Evolutionary conservation across 2,329 filamentous ascomycete species (phyloP), one percentile per base, ranked within the genome.

Genomic region (Fusarium brevicatenulatum): DNA sequence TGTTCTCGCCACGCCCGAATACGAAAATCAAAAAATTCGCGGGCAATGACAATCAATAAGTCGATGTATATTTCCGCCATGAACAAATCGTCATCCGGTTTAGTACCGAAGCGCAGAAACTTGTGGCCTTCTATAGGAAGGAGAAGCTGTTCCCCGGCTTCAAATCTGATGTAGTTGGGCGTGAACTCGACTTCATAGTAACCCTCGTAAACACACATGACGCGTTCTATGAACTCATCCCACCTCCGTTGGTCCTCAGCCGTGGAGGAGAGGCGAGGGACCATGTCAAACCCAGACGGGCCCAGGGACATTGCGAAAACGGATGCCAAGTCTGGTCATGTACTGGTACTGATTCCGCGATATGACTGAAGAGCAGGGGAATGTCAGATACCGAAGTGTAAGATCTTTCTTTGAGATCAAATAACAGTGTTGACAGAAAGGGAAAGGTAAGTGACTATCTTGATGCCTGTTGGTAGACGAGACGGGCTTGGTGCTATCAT

Each of bases 51-150:
- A 6, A 1, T 4, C 9, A 47, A 7, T 21, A 25, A 0, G 44
- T 9, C 5, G 28, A 49, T 30, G 21, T 6, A 18, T 21, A 0
- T 0, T 4, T 30, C 28, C 10, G 16, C 9, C 1, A 0, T 12
- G n/a, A 1, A 10, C 43, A 1, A 19, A n/a, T 49, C 4, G 5
- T 6, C 5, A 49, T 49, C 2, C 19, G 15, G 9, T 18, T 11
- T 12, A 32, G 46, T n/a, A 23, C 46, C 3, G 46, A 49, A 49
- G 28, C 46, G 15, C 2, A 13, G 7, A 7, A 32, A 49, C 15
- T 12, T 49, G 7, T 49, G 10, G 46, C 46, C 28, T 32, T 49
- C 10, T 10, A 49, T 2, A 12, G 28, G 46, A 49, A 49, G 21
- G 4, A 18, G 10, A 10, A 15, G 21, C 16, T 18, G 2, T 9